These are phyloP conservation scores for Tarenaya hassleriana DNA, from an alignment of 345 rosid genomes.

Conservation along the genomic window DNA sequence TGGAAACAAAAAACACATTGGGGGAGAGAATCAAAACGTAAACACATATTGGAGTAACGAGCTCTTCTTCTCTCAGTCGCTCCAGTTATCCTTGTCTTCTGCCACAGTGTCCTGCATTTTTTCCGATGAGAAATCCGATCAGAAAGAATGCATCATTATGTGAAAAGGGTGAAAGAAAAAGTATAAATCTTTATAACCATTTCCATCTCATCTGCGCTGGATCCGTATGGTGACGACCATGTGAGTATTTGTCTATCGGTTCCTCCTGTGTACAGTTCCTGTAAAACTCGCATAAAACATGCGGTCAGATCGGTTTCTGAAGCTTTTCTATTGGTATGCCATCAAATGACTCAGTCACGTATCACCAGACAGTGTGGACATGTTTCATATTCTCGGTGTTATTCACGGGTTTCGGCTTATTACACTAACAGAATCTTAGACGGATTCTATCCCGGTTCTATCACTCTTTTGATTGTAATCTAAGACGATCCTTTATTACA, in stretches of 20 bases:
- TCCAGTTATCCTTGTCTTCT: conserved; percentile 69
- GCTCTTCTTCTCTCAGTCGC: conserved; percentile 31
- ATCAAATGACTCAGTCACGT: neutral
- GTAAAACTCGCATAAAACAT: conserved; percentile 20
- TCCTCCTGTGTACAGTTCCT: conserved; percentile 87
- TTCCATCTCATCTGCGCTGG: conserved; percentile 36
- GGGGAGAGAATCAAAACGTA: too few relatives aligned
- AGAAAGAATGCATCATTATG: conserved; percentile 7
- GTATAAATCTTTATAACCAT: conserved; percentile 12
- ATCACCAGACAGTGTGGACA: neutral
- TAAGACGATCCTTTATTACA: too few relatives aligned
- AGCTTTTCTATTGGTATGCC: too few relatives aligned
- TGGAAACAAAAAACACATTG: too few relatives aligned
- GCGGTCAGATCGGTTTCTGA: conserved; percentile 1
- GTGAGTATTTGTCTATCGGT: conserved; percentile 76
- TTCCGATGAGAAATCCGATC: conserved; percentile 10
- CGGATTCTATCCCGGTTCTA: too few relatives aligned
- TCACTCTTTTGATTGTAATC: too few relatives aligned
- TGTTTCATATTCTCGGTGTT: neutral
- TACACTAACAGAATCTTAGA: too few relatives aligned
- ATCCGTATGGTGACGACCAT: conserved; percentile 81
- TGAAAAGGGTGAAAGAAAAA: neutral
- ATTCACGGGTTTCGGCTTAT: neutral
- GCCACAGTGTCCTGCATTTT: conserved; percentile 39
- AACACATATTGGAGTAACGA: neutral